Conservation (phyloP, 495 filamentous ascomycete species). For the Lasiosphaeriaceae sp. region DNA sequence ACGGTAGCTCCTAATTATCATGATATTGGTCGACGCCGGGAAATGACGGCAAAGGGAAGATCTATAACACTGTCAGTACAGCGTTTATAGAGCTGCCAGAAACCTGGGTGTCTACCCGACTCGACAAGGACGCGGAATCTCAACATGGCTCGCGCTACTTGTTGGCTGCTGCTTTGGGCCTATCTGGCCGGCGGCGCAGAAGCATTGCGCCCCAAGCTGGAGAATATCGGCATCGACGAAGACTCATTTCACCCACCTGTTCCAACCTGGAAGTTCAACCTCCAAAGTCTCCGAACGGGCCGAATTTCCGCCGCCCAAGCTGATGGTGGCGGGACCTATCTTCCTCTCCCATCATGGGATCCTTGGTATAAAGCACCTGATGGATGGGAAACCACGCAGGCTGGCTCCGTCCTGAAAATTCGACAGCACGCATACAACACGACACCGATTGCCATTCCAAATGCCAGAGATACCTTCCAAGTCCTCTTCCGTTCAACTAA, state of each 20-base stretch:
- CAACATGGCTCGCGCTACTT: not conserved
- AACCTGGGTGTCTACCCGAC: not conserved
- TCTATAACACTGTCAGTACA: not conserved
- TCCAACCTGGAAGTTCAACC: not conserved
- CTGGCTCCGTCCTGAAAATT: conserved; percentile 43
- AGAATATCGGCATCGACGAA: not conserved
- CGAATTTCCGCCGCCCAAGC: not conserved
- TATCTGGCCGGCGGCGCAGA: not conserved
- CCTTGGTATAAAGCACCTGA: conserved; percentile 46
- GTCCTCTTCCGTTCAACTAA: conserved; percentile 51
- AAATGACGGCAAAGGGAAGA: not conserved
- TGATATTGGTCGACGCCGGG: not conserved
- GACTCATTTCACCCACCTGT: not conserved
- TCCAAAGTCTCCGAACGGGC: not conserved
- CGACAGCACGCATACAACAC: conserved; percentile 36
- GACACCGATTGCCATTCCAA: conserved; percentile 15
- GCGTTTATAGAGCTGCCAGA: not conserved
- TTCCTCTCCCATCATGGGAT: conserved; percentile 36
- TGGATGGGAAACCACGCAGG: conserved; percentile 32
- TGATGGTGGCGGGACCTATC: not conserved
- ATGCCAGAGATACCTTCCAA: conserved; percentile 37
- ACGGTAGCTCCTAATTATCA: not conserved
- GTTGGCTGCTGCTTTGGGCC: not conserved
- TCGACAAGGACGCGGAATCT: not conserved
- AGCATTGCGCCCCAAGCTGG: not conserved